A percentile compares a stretch with the other conserved stretches of the same genome.
These are phyloP conservation scores for Halophytophthora polymorphica DNA, from an alignment of 352 stramenopile species.

Conservation along the genomic window DNA sequence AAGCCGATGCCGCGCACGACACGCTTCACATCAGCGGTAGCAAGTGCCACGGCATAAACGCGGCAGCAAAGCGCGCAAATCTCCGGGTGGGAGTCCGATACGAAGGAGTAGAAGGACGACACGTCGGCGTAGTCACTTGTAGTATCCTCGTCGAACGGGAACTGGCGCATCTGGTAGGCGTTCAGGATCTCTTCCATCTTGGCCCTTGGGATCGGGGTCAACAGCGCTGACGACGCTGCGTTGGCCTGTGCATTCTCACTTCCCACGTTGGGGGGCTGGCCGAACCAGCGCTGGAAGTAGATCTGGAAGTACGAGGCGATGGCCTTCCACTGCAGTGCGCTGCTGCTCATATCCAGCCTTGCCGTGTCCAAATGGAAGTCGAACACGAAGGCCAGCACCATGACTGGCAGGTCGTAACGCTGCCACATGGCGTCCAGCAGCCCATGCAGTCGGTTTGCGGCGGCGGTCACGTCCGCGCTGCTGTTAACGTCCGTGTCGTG, in stretches of 20 bases:
- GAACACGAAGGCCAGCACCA: constrained; percentile 76
- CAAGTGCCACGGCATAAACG: constrained; percentile 64
- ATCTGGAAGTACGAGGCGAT: constrained; percentile 60
- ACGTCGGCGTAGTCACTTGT: constrained; percentile 76
- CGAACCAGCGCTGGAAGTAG: constrained; percentile 75
- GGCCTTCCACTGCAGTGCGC: constrained; percentile 44
- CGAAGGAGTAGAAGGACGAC: constrained; percentile 83
- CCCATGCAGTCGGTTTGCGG: constrained; percentile 45
- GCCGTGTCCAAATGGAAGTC: constrained; percentile 72
- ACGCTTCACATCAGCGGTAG: constrained; percentile 49
- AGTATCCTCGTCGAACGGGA: constrained; percentile 69
- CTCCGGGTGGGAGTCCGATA: constrained; percentile 76
- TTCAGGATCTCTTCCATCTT: constrained; percentile 52
- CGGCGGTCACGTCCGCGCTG: constrained; percentile 10
- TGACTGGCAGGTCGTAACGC: constrained; percentile 67
- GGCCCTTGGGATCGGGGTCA: constrained; percentile 24
- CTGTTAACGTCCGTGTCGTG: constrained; percentile 9
- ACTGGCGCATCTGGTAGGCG: constrained; percentile 62
- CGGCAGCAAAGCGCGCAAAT: constrained; percentile 78
- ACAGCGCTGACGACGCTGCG: not conserved
- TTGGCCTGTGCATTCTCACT: constrained; percentile 4
- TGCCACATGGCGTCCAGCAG: constrained; percentile 65
- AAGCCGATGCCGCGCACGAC: constrained; percentile 64
- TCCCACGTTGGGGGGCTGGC: constrained; percentile 8
- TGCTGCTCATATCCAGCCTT: constrained; percentile 51